These are phyloP conservation scores for Petrea volubilis DNA, from an alignment of 257 asterid genomes.

Conservation along the genomic window DNA sequence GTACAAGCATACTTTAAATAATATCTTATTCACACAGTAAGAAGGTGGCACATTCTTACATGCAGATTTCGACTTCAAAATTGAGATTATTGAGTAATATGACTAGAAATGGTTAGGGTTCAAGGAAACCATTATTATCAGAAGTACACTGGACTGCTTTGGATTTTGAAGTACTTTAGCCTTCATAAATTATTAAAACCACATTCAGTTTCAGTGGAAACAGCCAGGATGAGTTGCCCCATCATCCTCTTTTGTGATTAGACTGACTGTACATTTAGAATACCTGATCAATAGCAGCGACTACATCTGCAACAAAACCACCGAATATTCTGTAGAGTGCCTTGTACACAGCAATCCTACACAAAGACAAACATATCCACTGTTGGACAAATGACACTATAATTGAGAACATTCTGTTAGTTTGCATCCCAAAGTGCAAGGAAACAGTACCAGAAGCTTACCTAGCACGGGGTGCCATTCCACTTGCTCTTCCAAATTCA, in stretches of 20 bases:
- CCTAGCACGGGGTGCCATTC: constrained; percentile 99
- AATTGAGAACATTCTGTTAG: background rate
- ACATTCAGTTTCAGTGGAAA: background rate
- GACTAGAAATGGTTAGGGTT: too few relatives aligned
- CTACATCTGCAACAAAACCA: constrained; percentile 95
- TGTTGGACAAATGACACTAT: constrained; percentile 2
- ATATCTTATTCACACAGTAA: background rate
- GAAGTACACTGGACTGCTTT: too few relatives aligned
- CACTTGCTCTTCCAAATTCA: constrained; percentile 98
- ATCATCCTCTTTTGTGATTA: constrained; percentile 1
- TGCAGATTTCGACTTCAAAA: too few relatives aligned
- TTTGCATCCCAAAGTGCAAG: background rate
- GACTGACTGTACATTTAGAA: constrained; percentile 4
- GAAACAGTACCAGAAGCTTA: constrained; percentile 20
- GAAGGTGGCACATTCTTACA: background rate
- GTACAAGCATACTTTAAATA: background rate
- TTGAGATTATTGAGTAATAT: too few relatives aligned
- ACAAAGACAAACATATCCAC: constrained; percentile 26
- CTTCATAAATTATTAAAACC: background rate
- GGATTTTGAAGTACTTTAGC: too few relatives aligned
- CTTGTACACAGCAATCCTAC: constrained; percentile 97
- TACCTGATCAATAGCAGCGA: constrained; percentile 99
- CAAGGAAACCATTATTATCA: too few relatives aligned
- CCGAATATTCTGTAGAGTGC: constrained; percentile 96
- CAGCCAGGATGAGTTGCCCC: background rate